Percentiles rank a stretch among this genome's conserved stretches.
These are phyloP conservation scores for Leptodermis oblonga DNA, from an alignment of 257 asterid species.

Conservation along the genomic window DNA sequence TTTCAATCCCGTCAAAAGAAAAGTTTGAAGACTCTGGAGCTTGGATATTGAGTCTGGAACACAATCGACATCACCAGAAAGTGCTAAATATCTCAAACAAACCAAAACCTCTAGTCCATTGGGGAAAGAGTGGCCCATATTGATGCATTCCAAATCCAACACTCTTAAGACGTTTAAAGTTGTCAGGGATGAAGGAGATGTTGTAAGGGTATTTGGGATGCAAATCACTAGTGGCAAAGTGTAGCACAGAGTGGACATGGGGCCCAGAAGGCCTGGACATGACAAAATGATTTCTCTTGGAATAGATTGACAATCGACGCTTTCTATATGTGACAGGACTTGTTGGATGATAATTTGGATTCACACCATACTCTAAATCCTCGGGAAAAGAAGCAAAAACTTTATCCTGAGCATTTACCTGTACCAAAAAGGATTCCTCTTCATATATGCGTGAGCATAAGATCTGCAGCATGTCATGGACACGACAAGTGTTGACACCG, in stretches of 20 bases:
- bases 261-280: background rate
- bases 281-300: background rate
- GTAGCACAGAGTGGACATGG: background rate
- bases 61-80: constrained; percentile 2
- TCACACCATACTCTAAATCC: background rate
- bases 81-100: background rate
- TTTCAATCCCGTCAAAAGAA: constrained; percentile 2
- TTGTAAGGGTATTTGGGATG: background rate
- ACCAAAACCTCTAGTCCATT: background rate
- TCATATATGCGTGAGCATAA: background rate
- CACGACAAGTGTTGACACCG: background rate
- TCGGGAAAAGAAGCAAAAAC: background rate
- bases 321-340: background rate
- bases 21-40: background rate
- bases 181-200: background rate
- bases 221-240: background rate
- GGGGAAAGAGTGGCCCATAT: constrained; percentile 9
- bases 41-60: background rate
- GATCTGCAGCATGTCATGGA: constrained; percentile 1
- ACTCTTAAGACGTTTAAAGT: constrained; percentile 2
- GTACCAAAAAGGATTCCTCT: background rate
- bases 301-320: background rate
- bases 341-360: background rate
- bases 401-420: background rate
- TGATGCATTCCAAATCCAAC: constrained; percentile 14